Evolutionary conservation across 495 filamentous ascomycete genomes (phyloP), one percentile per base, ranked within the genome.

Genomic region (Xylaria venustula): DNA sequence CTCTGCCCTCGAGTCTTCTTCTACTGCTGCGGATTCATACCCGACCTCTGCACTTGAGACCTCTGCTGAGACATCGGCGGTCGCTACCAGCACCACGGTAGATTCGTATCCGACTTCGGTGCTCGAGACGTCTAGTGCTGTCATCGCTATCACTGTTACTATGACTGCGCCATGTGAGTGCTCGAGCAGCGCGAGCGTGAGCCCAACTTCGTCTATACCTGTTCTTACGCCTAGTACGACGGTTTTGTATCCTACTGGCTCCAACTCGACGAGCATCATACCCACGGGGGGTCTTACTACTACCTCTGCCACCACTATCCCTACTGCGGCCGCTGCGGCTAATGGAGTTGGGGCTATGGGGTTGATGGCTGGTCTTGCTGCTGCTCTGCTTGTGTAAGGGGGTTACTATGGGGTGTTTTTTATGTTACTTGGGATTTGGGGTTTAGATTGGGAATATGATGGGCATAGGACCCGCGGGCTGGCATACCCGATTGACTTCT

Each of bases 291-390:
- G 65, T 22, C 60, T 36, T 11, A 26, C 64, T 30, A 62, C 67
- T 7, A 48, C 60, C 30, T 61, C 67, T 50, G 37, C 63, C 17
- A 51, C 66, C 25, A 59, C 61, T 28, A 60, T 68, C 44, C 70
- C 65, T 55, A 75, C 74, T 20, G 75, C 67, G 49, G 75, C 68
- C 51, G 76, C 76, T 23, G 67, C 44, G 55, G 61, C 66, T 20
- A 67, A 70, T 50, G 58, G 65, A 34, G 59, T 70, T 58, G 65
- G 61, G 53, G 60, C 58, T 56, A 46, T 62, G 46, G 57, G 72
- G 22, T 66, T 70, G 47, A 64, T 71, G 63, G 71, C 70, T 22
- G 64, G 67, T 41, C 70, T 70, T n/a, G 61, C 52, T 34, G 63
- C 63, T 20, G 63, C 58, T 22, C 32, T 65, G 45, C 25, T 62